Evolutionary conservation across 2,329 filamentous ascomycete genomes (phyloP).

Genomic region (Xylariaceae sp.): DNA sequence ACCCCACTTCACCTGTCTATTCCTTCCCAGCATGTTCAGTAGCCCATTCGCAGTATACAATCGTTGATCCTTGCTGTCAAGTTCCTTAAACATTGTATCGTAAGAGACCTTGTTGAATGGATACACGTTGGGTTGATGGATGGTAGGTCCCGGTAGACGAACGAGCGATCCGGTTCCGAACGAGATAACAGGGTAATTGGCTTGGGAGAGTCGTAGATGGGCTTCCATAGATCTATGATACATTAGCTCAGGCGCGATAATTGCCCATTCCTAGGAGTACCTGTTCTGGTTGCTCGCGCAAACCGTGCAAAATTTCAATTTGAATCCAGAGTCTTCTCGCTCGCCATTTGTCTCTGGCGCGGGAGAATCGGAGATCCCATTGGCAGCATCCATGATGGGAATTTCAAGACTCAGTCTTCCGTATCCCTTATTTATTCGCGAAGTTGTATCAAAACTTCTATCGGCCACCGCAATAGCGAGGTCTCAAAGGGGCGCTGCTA

Average conservation of each 20-base stretch:
- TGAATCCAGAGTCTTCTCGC: conserved; percentile 59
- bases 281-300: conserved; percentile 98
- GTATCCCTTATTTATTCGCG: neutral
- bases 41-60: conserved; percentile 91
- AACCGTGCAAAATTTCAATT: conserved; percentile 96
- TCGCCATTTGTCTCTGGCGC: conserved; percentile 41
- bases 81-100: conserved; percentile 87
- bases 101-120: conserved; percentile 97
- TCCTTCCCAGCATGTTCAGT: conserved; percentile 91
- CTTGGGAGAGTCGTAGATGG: conserved; percentile 84
- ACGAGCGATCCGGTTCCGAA: conserved; percentile 96
- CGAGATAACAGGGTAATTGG: conserved; percentile 90
- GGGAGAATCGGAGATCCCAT: conserved; percentile 33
- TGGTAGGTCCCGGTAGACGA: conserved; percentile 83
- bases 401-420: neutral
- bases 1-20: conserved; percentile 87
- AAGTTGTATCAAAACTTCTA: neutral
- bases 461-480: neutral
- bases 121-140: conserved; percentile 94
- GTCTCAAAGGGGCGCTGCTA: too few relatives aligned
- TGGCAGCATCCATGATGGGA: conserved; percentile 38
- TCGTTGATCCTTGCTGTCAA: conserved; percentile 77
- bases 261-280: conserved; percentile 42
- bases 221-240: conserved; percentile 84
- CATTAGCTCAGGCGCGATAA: conserved; percentile 14